Percentiles rank a stretch among this genome's conserved stretches.
phyloP scores from a whole-genome alignment of 2,329 filamentous ascomycete species.

The Monilinia fructigena region DNA sequence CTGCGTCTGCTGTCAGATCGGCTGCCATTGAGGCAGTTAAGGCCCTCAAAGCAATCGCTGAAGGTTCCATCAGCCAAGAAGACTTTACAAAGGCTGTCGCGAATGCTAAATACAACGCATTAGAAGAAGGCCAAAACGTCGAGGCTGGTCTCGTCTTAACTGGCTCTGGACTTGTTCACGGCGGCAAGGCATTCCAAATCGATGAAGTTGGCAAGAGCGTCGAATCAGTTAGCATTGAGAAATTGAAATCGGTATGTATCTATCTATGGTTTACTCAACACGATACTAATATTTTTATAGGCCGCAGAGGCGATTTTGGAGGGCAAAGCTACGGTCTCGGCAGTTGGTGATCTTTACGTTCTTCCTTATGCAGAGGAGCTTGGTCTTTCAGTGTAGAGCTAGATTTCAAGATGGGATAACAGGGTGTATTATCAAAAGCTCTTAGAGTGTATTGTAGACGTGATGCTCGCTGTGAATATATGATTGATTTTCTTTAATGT shows the following conservation, averaged over 20 bases:
- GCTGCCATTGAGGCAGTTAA: slow-evolving; percentile 77
- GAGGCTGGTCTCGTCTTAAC: slow-evolving; percentile 77
- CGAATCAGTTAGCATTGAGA: slow-evolving; percentile 76
- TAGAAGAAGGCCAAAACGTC: slow-evolving; percentile 78
- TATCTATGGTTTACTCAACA: neutral
- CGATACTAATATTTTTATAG: slow-evolving; percentile 50
- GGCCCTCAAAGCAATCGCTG: slow-evolving; percentile 76
- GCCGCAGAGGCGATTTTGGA: slow-evolving; percentile 84
- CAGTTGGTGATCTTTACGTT: slow-evolving; percentile 86
- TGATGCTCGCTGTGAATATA: slow-evolving; percentile 32
- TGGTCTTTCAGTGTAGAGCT: slow-evolving; percentile 83
- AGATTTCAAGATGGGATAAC: slow-evolving; percentile 25
- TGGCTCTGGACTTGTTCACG: slow-evolving; percentile 79
- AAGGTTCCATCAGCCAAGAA: slow-evolving; percentile 75
- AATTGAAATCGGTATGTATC: slow-evolving; percentile 76
- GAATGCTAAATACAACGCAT: slow-evolving; percentile 86
- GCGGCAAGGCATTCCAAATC: slow-evolving; percentile 80
- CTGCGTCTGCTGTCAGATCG: slow-evolving; percentile 68
- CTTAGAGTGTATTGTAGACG: slow-evolving; percentile 41
- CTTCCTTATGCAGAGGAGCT: slow-evolving; percentile 93
- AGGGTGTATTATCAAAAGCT: slow-evolving; percentile 42
- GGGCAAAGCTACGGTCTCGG: slow-evolving; percentile 82
- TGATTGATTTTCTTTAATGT: slow-evolving; percentile 28
- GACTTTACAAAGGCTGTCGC: slow-evolving; percentile 89
- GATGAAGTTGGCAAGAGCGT: slow-evolving; percentile 75